A percentile compares a stretch with the other conserved stretches of the same genome.
Evolutionary conservation across 345 rosid species (phyloP).

Genomic region (Eucalyptus victrix): DNA sequence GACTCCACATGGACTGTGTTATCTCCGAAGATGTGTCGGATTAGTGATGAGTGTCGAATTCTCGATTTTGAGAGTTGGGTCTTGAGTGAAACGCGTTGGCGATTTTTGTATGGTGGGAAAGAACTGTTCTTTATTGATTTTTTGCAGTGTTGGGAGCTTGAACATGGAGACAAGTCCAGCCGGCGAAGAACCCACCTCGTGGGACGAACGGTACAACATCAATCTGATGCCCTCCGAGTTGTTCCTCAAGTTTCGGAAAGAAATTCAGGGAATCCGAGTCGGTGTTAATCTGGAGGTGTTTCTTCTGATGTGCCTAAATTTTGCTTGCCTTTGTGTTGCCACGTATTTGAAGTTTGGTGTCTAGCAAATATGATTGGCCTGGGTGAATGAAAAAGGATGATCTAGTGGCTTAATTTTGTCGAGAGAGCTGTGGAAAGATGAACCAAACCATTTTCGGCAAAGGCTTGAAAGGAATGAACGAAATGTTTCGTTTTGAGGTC

Average conservation of each 20-base stretch:
- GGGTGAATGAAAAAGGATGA: too few species aligned
- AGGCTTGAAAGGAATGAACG: too few species aligned
- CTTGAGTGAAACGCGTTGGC: not conserved
- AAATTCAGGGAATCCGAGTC: too few species aligned
- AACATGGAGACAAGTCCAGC: slow-evolving; percentile 29
- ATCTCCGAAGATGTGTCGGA: not conserved
- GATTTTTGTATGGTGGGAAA: not conserved
- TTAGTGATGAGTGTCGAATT: not conserved
- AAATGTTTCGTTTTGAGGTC: too few species aligned
- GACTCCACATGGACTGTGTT: not conserved
- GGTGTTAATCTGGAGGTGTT: slow-evolving; percentile 56
- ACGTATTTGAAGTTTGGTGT: too few species aligned
- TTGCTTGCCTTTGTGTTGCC: too few species aligned
- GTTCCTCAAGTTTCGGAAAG: too few species aligned
- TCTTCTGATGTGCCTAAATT: not conserved
- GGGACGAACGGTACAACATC: slow-evolving; percentile 79
- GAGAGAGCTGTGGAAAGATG: too few species aligned
- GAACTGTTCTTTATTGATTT: not conserved
- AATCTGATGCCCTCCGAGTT: slow-evolving; percentile 59
- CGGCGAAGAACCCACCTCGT: slow-evolving; percentile 55
- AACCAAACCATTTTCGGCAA: too few species aligned
- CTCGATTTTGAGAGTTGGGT: not conserved
- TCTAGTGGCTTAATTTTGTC: too few species aligned
- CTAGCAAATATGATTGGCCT: too few species aligned
- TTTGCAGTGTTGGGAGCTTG: not conserved